phyloP scores from a whole-genome alignment of 176 grass and related monocot species.

The Secale cereale region DNA sequence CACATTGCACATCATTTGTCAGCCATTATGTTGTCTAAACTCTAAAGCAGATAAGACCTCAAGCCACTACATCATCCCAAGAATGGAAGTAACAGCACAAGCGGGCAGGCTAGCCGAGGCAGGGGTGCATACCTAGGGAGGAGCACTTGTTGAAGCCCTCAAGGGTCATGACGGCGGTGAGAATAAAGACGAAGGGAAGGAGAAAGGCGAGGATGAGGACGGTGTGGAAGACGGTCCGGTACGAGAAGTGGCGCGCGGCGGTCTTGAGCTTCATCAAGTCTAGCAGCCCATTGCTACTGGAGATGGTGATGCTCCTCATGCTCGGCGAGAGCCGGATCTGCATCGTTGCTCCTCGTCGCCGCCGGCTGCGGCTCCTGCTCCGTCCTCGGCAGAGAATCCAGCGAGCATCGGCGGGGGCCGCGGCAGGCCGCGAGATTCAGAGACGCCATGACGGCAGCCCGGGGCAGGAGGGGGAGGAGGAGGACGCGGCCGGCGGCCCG shows the following conservation, averaged over 20 bases:
- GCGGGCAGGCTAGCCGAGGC: not conserved
- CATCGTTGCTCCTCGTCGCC: conserved; percentile 61
- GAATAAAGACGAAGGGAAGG: conserved; percentile 92
- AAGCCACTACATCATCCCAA: not conserved
- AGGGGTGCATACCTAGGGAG: conserved; percentile 54
- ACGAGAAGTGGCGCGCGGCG: conserved; percentile 81
- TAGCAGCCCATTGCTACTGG: conserved; percentile 81
- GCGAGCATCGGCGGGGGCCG: conserved; percentile 23
- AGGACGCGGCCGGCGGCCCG: conserved; percentile 19
- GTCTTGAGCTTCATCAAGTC: conserved; percentile 90
- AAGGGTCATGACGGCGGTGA: conserved; percentile 84
- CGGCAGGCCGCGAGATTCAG: conserved; percentile 17
- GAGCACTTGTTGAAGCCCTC: conserved; percentile 98
- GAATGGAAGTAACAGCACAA: not conserved
- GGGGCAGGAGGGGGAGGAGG: not conserved
- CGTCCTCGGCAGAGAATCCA: not conserved
- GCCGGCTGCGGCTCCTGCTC: not conserved
- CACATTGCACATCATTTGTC: not conserved
- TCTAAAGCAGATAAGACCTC: not conserved
- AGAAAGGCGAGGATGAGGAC: conserved; percentile 88
- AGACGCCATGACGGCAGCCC: conserved; percentile 28
- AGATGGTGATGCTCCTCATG: conserved; percentile 99
- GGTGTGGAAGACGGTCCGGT: conserved; percentile 95
- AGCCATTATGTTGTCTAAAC: not conserved
- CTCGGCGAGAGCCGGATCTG: conserved; percentile 97